phyloP scores from a whole-genome alignment of 2,329 filamentous ascomycete species.

The Anthostomella pinea region DNA sequence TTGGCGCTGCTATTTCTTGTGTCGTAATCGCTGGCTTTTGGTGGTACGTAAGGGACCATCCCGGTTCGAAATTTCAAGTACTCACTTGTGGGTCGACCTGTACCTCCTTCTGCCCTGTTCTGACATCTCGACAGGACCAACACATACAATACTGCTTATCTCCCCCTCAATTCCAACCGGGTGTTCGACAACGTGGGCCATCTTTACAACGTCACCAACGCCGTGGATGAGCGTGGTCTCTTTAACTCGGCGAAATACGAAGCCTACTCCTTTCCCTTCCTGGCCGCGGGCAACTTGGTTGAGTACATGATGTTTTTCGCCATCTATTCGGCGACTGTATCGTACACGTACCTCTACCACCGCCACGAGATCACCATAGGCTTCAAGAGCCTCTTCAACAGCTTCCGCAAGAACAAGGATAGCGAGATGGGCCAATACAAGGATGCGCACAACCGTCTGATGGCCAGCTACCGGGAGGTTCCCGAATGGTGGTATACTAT shows the following conservation, averaged over 20 bases:
- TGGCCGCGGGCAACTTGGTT: slow-evolving; percentile 47
- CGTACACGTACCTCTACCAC: slow-evolving; percentile 51
- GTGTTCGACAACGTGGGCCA: slow-evolving; percentile 48
- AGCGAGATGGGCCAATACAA: slow-evolving; percentile 27
- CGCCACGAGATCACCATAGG: slow-evolving; percentile 49
- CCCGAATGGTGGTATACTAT: slow-evolving; percentile 55
- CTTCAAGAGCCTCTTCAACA: slow-evolving; percentile 45
- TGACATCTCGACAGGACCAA: too few relatives aligned
- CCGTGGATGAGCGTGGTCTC: slow-evolving; percentile 34
- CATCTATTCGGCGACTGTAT: slow-evolving; percentile 50
- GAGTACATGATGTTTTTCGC: slow-evolving; percentile 57
- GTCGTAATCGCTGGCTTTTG: slow-evolving; percentile 56
- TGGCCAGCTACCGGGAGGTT: slow-evolving; percentile 35
- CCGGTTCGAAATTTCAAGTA: too few relatives aligned
- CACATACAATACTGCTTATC: slow-evolving; percentile 54
- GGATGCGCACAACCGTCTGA: slow-evolving; percentile 25
- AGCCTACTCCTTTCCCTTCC: slow-evolving; percentile 50
- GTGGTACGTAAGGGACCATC: too few relatives aligned
- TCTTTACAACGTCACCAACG: slow-evolving; percentile 42
- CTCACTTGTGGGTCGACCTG: too few relatives aligned
- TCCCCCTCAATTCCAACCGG: slow-evolving; percentile 47
- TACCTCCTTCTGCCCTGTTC: too few relatives aligned
- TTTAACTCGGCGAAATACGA: slow-evolving; percentile 47
- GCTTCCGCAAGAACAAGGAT: slow-evolving; percentile 41
- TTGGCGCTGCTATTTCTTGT: slow-evolving; percentile 54